These are phyloP conservation scores for Debaryomyces hansenii DNA, from an alignment of 805 yeast species.

Conservation along the genomic window DNA sequence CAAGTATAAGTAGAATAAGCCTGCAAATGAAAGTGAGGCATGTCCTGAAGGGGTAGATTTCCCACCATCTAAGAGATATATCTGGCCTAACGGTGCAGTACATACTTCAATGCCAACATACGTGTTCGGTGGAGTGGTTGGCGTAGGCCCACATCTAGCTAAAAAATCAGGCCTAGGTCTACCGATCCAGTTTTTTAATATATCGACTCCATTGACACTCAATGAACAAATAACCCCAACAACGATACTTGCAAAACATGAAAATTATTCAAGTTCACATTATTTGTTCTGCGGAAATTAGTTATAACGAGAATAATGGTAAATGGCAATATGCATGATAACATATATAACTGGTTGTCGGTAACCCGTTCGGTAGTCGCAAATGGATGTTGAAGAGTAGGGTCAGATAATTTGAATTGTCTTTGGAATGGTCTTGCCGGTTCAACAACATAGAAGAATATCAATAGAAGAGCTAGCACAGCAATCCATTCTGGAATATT, in stretches of 20 bases:
- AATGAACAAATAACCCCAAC: conserved; percentile 32
- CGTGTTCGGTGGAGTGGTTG: conserved; percentile 21
- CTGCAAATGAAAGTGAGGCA: conserved; percentile 35
- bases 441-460: conserved; percentile 22
- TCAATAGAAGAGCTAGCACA: conserved; percentile 13
- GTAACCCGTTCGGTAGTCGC: conserved; percentile 29
- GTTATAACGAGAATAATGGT: conserved; percentile 15
- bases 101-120: conserved; percentile 34
- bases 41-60: conserved; percentile 44
- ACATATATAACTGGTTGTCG: conserved; percentile 30
- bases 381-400: conserved; percentile 30
- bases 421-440: conserved; percentile 26
- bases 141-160: conserved; percentile 34
- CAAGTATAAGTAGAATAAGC: conserved; percentile 29
- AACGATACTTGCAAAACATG: conserved; percentile 29
- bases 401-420: conserved; percentile 27
- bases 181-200: conserved; percentile 39
- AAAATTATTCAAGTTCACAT: conserved; percentile 11
- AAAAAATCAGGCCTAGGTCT: conserved; percentile 46
- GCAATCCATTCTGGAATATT: conserved; percentile 26
- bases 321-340: conserved; percentile 26
- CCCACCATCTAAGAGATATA: conserved; percentile 34
- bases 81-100: conserved; percentile 30
- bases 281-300: neutral
- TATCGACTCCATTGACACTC: conserved; percentile 31